phyloP scores from a whole-genome alignment of 1,284 basidiomycete species.

The Cryptococcus sp. region DNA sequence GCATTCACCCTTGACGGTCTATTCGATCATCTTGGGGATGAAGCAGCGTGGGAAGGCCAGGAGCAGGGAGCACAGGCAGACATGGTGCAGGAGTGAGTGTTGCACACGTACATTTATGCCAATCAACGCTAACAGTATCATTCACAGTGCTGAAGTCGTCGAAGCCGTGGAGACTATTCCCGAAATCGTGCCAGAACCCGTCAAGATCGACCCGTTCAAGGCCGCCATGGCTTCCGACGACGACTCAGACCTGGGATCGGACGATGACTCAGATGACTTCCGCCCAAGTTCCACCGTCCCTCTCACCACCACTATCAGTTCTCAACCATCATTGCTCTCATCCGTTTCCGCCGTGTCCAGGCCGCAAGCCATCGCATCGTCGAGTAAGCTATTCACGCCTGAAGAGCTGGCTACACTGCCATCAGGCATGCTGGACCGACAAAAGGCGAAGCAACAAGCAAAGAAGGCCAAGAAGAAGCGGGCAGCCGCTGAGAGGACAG shows the following conservation, averaged over 20 bases:
- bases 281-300: slow-evolving; percentile 8
- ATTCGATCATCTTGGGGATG: slow-evolving; percentile 45
- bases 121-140: too few species aligned
- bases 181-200: background rate
- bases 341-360: background rate
- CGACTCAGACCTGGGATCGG: slow-evolving; percentile 16
- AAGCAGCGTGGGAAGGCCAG: slow-evolving; percentile 48
- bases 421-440: slow-evolving; percentile 35
- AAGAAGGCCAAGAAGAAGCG: slow-evolving; percentile 51
- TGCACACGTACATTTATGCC: background rate
- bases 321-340: slow-evolving; percentile 2
- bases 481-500: slow-evolving; percentile 41
- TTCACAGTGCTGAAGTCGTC: too few species aligned
- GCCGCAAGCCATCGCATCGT: slow-evolving; percentile 3
- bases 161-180: background rate
- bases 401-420: slow-evolving; percentile 48
- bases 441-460: slow-evolving; percentile 41
- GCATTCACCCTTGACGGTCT: slow-evolving; percentile 53
- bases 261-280: slow-evolving; percentile 13
- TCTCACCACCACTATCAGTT: background rate
- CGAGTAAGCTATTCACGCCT: slow-evolving; percentile 42
- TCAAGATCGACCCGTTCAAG: slow-evolving; percentile 1
- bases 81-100: slow-evolving; percentile 32
- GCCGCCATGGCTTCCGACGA: slow-evolving; percentile 2
- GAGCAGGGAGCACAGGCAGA: slow-evolving; percentile 27